These are phyloP conservation scores for Schoenoplectus triqueter DNA, from an alignment of 202 grass and related monocot species.

Conservation along the genomic window DNA sequence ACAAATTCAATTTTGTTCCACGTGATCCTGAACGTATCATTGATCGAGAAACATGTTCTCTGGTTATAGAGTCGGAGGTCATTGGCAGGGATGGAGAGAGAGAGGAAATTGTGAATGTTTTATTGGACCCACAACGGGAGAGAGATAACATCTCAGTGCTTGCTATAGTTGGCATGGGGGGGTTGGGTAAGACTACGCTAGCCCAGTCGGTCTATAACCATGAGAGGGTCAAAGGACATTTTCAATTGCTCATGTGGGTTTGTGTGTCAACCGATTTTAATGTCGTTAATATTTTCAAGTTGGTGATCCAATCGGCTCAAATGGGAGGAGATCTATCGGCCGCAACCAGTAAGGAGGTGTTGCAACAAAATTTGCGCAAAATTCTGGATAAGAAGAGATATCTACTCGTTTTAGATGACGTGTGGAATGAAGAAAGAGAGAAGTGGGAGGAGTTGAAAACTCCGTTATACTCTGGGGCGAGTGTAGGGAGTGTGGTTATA, in stretches of 20 bases:
- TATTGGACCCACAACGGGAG: neutral
- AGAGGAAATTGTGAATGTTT: neutral
- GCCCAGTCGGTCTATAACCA: neutral
- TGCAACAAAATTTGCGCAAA: neutral
- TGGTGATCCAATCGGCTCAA: neutral
- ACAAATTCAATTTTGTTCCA: neutral
- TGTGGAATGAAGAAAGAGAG: constrained; percentile 42
- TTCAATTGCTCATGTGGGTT: neutral
- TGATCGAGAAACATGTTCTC: neutral
- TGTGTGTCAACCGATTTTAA: neutral
- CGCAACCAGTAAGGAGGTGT: neutral
- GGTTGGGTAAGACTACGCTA: neutral
- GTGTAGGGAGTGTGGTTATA: neutral
- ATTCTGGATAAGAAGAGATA: constrained; percentile 35
- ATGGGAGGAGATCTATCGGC: neutral
- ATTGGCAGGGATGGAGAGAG: neutral
- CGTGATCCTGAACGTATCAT: neutral
- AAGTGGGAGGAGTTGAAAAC: constrained; percentile 41
- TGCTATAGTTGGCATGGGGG: neutral
- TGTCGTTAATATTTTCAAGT: neutral
- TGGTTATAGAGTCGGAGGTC: neutral
- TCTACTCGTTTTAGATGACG: constrained; percentile 51
- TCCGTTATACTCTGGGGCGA: constrained; percentile 9
- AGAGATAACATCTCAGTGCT: neutral
- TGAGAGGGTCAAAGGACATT: neutral